Evolutionary conservation across 78 protist genomes (phyloP), one percentile per base, ranked within the genome.

Genomic region (Bodo saltans): DNA sequence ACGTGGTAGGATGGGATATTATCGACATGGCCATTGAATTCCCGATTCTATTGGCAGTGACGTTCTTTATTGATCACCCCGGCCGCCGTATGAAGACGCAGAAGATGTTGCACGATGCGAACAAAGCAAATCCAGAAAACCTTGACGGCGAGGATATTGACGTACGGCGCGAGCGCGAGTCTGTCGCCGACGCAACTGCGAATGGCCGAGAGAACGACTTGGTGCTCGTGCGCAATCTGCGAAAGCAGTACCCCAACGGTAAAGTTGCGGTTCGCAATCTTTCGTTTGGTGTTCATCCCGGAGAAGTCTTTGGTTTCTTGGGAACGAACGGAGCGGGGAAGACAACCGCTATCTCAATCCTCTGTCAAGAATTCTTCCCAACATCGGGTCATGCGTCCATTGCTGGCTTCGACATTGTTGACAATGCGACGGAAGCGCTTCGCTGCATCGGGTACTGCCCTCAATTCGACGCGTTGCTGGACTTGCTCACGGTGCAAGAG

Each of bases 251-350:
- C 60, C 8, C 60, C 60, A 17, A 8, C 60, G 12, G 12, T n/a
- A 76, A 76, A 38, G 81, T 73, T 34, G 87, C 78, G 29, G 87
- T 83, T 26, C 4, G 75, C 32, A 28, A 71, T 35, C 74, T 83
- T 25, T 78, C 81, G 34, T 37, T 83, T 27, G 75, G 41, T 17
- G 75, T 83, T 23, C 11, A 71, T 4, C 12, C 17, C 30, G 91
- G 89, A 35, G 88, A 90, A 72, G 69, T 83, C 25, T 79, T 93
- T 40, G 92, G 90, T 12, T 41, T 89, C 35, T 87, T 93, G 27
- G 93, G 93, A 33, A 71, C 84, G 30, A 90, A 90, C 70, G 93
- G 95, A 28, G 92, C 95, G 25, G 95, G 95, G 23, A 92, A 92
- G 81, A 72, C 90, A 29, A 87, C 90, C 28, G 74, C 86, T n/a